Base-by-base conservation (phyloP, 2,329 filamentous ascomycete genomes). In the Nemania sp. region DNA sequence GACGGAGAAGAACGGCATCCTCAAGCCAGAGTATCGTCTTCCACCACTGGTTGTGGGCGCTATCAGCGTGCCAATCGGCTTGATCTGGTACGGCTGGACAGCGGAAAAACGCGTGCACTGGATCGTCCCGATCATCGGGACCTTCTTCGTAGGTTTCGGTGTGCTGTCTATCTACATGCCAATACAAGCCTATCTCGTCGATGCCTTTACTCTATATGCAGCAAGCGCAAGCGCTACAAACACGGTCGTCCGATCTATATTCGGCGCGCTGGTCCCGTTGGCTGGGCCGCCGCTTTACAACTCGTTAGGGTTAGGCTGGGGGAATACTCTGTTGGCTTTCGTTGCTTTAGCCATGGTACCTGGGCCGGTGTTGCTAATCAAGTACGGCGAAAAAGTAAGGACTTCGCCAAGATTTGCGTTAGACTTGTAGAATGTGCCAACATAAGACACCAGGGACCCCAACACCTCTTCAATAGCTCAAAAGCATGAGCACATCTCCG, bases 81-180 rank as follows among this genome's bases (percentile, higher is more conserved):
- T 67, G 3, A 27, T 67, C n/a, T 69, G 67, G 11, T 70, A 67
- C 52, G 67, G 67, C 13, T 70, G 67, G 67, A 67, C 67, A n/a
- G 67, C 65, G 13, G 27, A 65, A 5, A 58, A 65, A 29, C 67
- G 56, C 26, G 27, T 67, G 2, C 67, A 70, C 20, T 70, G 67
- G 67, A 70, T 70, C 5, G 67, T 67, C 2, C 67, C 67, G 1
- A 70, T 70, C 24, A 45, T 70, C 15, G 67, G 67, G 13, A 70
- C 67, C 11, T 70, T 67, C 32, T 43, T 70, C 24, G 38, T 70
- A 15, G 67, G 67, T 10, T 58, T 70, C 41, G 64, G 64, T 3
- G 47, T 64, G 5, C 56, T 70, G 7, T 67, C 67, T 27, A 60
- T 70, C 52, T 1, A 47, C 1, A 64, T 70, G 20, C 54, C 65